These are phyloP conservation scores for Spirogloea muscicola DNA, from an alignment of 139 green algal genomes.

Conservation along the genomic window DNA sequence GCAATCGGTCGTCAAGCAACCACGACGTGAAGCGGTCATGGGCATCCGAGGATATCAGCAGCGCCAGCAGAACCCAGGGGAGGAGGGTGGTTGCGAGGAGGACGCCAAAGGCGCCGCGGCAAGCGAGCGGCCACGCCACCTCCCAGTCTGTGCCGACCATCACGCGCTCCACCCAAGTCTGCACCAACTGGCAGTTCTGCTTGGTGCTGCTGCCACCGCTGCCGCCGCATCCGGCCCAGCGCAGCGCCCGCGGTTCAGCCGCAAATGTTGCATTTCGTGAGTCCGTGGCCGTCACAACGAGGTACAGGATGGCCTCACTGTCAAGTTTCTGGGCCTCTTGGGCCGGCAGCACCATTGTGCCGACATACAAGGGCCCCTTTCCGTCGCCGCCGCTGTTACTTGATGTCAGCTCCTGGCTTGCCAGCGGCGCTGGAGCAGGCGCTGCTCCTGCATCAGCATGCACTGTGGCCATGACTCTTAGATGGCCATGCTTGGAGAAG, in stretches of 20 bases:
- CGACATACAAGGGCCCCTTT: background rate
- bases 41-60: background rate
- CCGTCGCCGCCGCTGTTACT: background rate
- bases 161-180: constrained; percentile 19
- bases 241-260: background rate
- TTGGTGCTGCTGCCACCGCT: background rate
- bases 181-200: background rate
- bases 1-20: too few relatives aligned
- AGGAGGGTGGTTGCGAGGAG: background rate
- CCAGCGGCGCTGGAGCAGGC: background rate
- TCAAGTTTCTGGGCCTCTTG: background rate
- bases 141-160: constrained; percentile 21
- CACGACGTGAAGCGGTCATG: background rate
- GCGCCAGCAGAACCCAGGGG: background rate
- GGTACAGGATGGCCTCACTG: background rate
- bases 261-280: background rate
- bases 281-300: background rate
- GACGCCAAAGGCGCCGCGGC: background rate
- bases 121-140: background rate
- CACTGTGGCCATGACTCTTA: too few relatives aligned
- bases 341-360: background rate
- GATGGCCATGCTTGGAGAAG: too few relatives aligned
- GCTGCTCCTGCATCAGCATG: too few relatives aligned
- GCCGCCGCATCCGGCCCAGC: background rate
- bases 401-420: background rate